Evolutionary conservation across 202 grass and related monocot genomes (phyloP), one percentile per base, ranked within the genome.

Genomic region (Digitaria exilis): DNA sequence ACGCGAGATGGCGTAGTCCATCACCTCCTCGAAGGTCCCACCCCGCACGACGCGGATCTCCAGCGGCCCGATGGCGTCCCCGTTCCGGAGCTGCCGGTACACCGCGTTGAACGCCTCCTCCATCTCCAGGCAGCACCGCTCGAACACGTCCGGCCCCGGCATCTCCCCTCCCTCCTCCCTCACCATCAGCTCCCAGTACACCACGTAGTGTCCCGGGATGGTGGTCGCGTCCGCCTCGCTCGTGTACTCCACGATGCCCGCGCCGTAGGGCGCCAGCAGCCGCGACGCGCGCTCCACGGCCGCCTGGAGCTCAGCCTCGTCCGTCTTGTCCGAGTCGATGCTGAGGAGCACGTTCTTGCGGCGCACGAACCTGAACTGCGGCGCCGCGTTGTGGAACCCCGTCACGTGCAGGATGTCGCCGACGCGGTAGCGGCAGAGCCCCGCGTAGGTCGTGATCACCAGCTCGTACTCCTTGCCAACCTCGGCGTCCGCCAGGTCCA

Each of bases 131-230:
- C 96, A 98, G 82, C 96, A 99, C 4, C 75, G 69, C 48, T 92
- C 89, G 41, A 99, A 81, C 26, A 87, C 89, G 16, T 17, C 87
- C 16, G 72, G 69, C 64, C 65, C 86, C 5, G 96, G 93, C 96
- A 55, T 55, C 51, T n/a, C 85, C 62, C 18, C 31, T 1, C 84
- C 78, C 0, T 76, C 62, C 26, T 87, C 92, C 71, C 68, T 65
- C 35, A 93, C 71, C 79, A 98, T 84, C n/a, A 98, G 87, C 83
- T 98, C 96, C 96, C 90, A 98, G 85, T 98, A 98, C 72, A 98
- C 90, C 43, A 98, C 91, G 85, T 98, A 98, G 89, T 98, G 92
- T 2, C 95, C 92, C 37, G 92, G 96, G 86, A 98, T 98, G 37
- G 84, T 88, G 24, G 60, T 41, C 37, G 92, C 87, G 85, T 98